Conservation (phyloP, 1,284 basidiomycete genomes). For the Moesziomyces sp. region DNA sequence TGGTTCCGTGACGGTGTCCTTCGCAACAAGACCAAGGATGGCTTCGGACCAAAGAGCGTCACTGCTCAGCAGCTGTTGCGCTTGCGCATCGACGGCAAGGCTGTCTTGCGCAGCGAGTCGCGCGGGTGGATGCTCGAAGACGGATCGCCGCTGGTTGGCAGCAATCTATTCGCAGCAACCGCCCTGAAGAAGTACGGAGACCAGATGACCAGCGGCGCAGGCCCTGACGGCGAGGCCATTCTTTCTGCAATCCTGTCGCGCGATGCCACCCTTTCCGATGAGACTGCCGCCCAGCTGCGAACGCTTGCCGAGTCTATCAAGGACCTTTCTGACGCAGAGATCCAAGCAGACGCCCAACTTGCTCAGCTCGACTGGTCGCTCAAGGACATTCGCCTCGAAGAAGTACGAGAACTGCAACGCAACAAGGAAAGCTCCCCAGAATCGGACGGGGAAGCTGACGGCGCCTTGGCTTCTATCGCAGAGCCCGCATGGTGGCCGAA, state of each 20-base stretch:
- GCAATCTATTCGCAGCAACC: slow-evolving; percentile 40
- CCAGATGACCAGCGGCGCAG: slow-evolving; percentile 33
- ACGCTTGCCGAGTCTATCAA: slow-evolving; percentile 37
- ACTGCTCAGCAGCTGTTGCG: slow-evolving; percentile 51
- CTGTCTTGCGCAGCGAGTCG: slow-evolving; percentile 23
- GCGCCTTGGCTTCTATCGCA: slow-evolving; percentile 1
- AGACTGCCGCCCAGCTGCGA: slow-evolving; percentile 18
- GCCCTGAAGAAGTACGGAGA: slow-evolving; percentile 35
- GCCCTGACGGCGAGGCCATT: slow-evolving; percentile 22
- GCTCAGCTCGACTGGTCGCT: slow-evolving; percentile 56
- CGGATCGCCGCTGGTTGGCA: slow-evolving; percentile 26
- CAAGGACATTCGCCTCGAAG: slow-evolving; percentile 35
- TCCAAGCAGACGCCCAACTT: slow-evolving; percentile 40
- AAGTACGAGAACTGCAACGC: slow-evolving; percentile 24
- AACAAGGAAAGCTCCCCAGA: slow-evolving; percentile 3
- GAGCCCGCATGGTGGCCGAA: slow-evolving; percentile 75
- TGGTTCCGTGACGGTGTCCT: slow-evolving; percentile 60
- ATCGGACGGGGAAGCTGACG: neutral
- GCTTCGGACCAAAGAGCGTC: slow-evolving; percentile 26
- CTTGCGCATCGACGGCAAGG: slow-evolving; percentile 42
- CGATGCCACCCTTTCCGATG: slow-evolving; percentile 12
- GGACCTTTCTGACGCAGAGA: slow-evolving; percentile 9
- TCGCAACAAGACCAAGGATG: slow-evolving; percentile 37
- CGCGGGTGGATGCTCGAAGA: slow-evolving; percentile 40
- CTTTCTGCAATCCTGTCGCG: slow-evolving; percentile 30